Evolutionary conservation across 2,329 filamentous ascomycete genomes (phyloP), one percentile per base, ranked within the genome.

Genomic region (Albifimbria verrucaria): DNA sequence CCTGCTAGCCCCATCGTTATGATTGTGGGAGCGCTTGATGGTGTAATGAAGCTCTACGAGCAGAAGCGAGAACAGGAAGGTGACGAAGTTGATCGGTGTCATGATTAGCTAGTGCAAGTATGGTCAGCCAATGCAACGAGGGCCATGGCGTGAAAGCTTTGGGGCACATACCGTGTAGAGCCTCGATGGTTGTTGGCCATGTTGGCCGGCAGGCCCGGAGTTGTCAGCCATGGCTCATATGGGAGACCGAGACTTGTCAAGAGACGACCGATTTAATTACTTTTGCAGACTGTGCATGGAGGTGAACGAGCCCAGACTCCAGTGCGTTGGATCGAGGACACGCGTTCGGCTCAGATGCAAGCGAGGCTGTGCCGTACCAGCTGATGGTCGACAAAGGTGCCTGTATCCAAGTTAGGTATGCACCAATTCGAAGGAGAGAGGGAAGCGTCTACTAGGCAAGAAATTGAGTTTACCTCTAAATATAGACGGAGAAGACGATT

Each of bases 1-100:
- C 22, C 67, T 58, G 50, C 61, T 58, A 39, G 55, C 51, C 50
- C 56, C 63, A 48, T 66, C 59, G 60, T 67, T 56, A 61, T 72
- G 69, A 51, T 62, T 65, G 54, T 69, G 69, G 50, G 71, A 72
- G 68, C 84, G 75, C 67, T 76, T 64, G 62, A 75, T 62, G 61
- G 82, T 70, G 77, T 83, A 74, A 53, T 76, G 76, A 49, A 78
- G 71, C 70, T 89, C 85, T 43, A 89, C 77, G 49, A 87, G 68
- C 64, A 79, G 76, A 45, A 89, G 79, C 2, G 86, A 88, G 57
- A 88, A 45, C 42, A 90, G 66, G 69, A 89, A 88, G 21, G 83
- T 80, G 49, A 83, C 72, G 65, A 88, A 81, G 57, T 83, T 76
- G 56, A 89, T 59, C 7, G 87, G 85, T 0, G 84, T 86, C 69